Conservation (phyloP, 2,329 filamentous ascomycete genomes). For the Aspergillus pseudoterreus region DNA sequence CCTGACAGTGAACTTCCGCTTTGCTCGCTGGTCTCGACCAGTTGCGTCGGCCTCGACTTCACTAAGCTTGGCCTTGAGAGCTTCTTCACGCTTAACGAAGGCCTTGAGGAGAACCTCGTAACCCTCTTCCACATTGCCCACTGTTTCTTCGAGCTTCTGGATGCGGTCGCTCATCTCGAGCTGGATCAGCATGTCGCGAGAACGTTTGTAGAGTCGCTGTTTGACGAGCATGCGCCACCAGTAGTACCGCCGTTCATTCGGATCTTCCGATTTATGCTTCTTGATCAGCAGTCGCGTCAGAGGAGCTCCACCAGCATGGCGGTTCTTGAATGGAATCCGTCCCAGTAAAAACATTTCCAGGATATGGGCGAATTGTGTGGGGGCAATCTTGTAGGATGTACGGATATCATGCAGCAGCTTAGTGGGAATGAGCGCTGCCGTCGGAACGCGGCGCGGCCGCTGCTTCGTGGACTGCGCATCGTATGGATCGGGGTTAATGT, state of each 20-base stretch:
- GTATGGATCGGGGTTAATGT: slow-evolving; percentile 45
- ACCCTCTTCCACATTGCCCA: slow-evolving; percentile 56
- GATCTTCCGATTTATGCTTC: slow-evolving; percentile 45
- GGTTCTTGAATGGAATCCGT: slow-evolving; percentile 49
- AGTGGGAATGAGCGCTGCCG: slow-evolving; percentile 53
- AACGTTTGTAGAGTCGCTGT: slow-evolving; percentile 59
- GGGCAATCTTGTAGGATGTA: slow-evolving; percentile 54
- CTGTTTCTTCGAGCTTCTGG: slow-evolving; percentile 57
- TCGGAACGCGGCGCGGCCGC: slow-evolving; percentile 41
- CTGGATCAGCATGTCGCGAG: slow-evolving; percentile 57
- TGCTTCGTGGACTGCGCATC: slow-evolving; percentile 30
- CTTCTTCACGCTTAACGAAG: slow-evolving; percentile 32
- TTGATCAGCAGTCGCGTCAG: slow-evolving; percentile 49
- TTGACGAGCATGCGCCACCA: slow-evolving; percentile 64
- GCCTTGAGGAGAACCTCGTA: slow-evolving; percentile 53
- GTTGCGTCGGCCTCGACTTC: slow-evolving; percentile 18
- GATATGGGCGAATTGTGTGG: slow-evolving; percentile 59
- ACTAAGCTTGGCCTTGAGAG: slow-evolving; percentile 20
- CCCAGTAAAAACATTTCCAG: slow-evolving; percentile 61
- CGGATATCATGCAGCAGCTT: slow-evolving; percentile 50
- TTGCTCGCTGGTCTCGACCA: slow-evolving; percentile 19
- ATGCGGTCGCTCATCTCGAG: slow-evolving; percentile 55
- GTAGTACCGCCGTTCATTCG: slow-evolving; percentile 58
- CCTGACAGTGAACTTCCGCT: slow-evolving; percentile 30
- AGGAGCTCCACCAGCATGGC: slow-evolving; percentile 48